phyloP scores from a whole-genome alignment of 2,329 filamentous ascomycete genomes.

The Calonectria honghensis region DNA sequence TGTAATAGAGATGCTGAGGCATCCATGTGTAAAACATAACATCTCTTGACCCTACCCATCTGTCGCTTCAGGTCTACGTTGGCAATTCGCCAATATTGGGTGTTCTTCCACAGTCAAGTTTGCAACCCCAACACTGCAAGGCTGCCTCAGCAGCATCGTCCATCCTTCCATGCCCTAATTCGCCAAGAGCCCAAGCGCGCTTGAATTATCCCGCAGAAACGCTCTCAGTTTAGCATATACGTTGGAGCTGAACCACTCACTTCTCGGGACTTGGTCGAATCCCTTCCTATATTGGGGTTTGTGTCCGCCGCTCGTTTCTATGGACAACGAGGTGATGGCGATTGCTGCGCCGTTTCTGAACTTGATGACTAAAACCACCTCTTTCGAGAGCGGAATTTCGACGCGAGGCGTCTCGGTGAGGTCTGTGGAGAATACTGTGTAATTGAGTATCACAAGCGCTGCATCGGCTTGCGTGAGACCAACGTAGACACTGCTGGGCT shows the following conservation, averaged over 20 bases:
- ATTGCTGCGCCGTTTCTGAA: background rate
- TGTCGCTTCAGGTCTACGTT: too few species aligned
- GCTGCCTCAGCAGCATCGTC: background rate
- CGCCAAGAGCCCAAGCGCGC: background rate
- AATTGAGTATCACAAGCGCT: background rate
- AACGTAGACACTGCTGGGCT: background rate
- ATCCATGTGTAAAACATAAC: too few species aligned
- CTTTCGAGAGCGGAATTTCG: background rate
- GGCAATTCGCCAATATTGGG: too few species aligned
- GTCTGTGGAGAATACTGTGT: conserved; percentile 6
- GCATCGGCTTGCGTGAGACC: background rate
- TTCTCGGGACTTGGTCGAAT: background rate
- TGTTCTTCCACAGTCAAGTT: too few species aligned
- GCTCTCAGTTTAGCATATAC: background rate
- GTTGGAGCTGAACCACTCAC: background rate
- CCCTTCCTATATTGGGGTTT: background rate
- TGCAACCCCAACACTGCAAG: background rate
- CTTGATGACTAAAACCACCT: background rate
- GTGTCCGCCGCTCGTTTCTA: background rate
- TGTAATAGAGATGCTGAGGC: too few species aligned
- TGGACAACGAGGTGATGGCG: background rate
- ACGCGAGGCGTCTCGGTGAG: background rate
- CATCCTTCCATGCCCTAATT: background rate
- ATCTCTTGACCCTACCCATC: too few species aligned
- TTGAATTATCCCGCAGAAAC: background rate